Percentiles rank a stretch among this genome's conserved stretches.
Conservation (phyloP, 164 flowering plant species). For the Taxillus chinensis region DNA sequence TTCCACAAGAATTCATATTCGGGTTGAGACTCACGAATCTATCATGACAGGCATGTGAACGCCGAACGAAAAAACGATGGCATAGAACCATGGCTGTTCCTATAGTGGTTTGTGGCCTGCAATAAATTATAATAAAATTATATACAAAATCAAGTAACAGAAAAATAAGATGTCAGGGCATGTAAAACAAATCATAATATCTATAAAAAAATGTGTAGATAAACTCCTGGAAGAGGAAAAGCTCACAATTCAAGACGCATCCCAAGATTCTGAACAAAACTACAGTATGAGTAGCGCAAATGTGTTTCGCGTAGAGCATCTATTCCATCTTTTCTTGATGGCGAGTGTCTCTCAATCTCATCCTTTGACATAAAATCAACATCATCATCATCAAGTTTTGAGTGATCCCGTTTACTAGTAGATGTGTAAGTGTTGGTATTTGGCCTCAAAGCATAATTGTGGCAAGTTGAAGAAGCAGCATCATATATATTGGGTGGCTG, state of each 20-base stretch:
- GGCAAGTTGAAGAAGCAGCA: conserved; percentile 24
- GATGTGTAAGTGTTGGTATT: conserved; percentile 17
- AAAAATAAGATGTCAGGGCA: background rate
- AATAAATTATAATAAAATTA: conserved; percentile 11
- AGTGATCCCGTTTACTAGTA: conserved; percentile 43
- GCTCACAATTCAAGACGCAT: conserved; percentile 79
- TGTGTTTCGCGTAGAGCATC: conserved; percentile 66
- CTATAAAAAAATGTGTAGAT: background rate
- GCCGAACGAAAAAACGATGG: conserved; percentile 88
- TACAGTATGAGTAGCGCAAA: conserved; percentile 86
- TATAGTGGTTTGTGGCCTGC: conserved; percentile 92
- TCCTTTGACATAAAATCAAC: conserved; percentile 66
- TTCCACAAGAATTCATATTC: background rate
- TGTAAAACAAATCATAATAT: background rate
- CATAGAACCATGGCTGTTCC: conserved; percentile 96
- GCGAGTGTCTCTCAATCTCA: conserved; percentile 82
- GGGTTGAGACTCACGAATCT: conserved; percentile 68
- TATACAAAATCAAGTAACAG: background rate
- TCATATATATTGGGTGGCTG: conserved; percentile 14
- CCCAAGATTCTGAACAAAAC: conserved; percentile 84
- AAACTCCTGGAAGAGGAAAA: conserved; percentile 3
- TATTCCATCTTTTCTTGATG: conserved; percentile 95
- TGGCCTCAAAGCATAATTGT: conserved; percentile 18
- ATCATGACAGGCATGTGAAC: conserved; percentile 92
- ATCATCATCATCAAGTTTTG: conserved; percentile 52